Percentiles rank a stretch among this genome's conserved stretches.
Conservation (phyloP, 352 stramenopile genomes). For the Phytophthora tentaculata region DNA sequence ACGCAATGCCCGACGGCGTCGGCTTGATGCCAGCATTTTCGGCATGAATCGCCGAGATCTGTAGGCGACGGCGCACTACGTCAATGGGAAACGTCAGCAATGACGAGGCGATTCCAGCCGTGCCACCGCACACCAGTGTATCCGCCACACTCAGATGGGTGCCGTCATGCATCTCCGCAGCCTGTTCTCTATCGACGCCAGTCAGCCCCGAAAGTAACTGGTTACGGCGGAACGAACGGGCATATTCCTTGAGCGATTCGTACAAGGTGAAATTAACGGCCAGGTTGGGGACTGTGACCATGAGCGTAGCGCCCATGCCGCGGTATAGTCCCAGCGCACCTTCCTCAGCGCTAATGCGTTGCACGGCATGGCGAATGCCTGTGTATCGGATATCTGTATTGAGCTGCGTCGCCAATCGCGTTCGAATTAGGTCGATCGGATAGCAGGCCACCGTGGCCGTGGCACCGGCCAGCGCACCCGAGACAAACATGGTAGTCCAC, state of each 20-base stretch:
- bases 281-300: conserved; percentile 96
- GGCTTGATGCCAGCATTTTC: conserved; percentile 68
- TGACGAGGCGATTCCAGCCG: conserved; percentile 91
- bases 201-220: conserved; percentile 44
- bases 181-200: conserved; percentile 32
- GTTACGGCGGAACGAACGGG: conserved; percentile 72
- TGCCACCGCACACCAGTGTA: conserved; percentile 91
- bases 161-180: conserved; percentile 28
- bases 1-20: conserved; percentile 76
- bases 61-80: conserved; percentile 93
- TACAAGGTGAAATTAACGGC: conserved; percentile 97
- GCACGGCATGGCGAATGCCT: conserved; percentile 93
- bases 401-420: conserved; percentile 93
- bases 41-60: conserved; percentile 93
- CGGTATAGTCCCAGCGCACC: conserved; percentile 94
- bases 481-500: conserved; percentile 81
- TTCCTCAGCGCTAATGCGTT: conserved; percentile 91
- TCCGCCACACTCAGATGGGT: conserved; percentile 70
- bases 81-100: conserved; percentile 96
- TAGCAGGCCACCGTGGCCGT: conserved; percentile 93
- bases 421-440: conserved; percentile 96
- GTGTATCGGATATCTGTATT: conserved; percentile 89
- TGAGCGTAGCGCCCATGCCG: conserved; percentile 92
- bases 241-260: conserved; percentile 92
- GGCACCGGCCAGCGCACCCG: conserved; percentile 71